phyloP scores from a whole-genome alignment of 352 stramenopile species.

The Halophytophthora polymorphica region DNA sequence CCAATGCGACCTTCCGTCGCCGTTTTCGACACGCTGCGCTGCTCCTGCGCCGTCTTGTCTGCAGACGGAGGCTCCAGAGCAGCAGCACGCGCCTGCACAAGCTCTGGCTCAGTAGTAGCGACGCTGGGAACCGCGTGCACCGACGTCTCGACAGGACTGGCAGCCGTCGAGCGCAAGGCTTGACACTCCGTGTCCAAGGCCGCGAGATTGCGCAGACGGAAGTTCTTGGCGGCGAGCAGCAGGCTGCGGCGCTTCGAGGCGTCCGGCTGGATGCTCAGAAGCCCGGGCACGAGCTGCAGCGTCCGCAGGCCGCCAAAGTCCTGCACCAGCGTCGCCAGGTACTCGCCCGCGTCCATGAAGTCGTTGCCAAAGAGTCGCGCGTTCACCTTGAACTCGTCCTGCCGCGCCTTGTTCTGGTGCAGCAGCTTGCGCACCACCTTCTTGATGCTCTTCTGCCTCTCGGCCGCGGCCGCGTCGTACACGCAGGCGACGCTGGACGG shows the following conservation, averaged over 20 bases:
- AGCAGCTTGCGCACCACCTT: slow-evolving; percentile 69
- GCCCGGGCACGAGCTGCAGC: slow-evolving; percentile 62
- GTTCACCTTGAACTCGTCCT: slow-evolving; percentile 85
- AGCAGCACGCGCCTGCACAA: no score
- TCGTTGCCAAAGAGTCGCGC: slow-evolving; percentile 72
- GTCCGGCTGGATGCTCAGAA: slow-evolving; percentile 63
- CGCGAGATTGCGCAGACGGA: slow-evolving; percentile 39
- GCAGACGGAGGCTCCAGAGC: no score
- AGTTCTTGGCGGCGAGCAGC: slow-evolving; percentile 49
- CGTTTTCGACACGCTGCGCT: no score
- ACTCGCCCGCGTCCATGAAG: slow-evolving; percentile 74
- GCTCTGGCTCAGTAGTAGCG: no score
- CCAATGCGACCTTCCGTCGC: no score
- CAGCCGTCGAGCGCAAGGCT: slow-evolving; percentile 5
- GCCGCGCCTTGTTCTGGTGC: slow-evolving; percentile 45
- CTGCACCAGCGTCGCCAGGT: slow-evolving; percentile 59
- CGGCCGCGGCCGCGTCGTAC: slow-evolving; percentile 52
- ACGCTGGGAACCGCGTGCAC: neutral
- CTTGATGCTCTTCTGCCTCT: slow-evolving; percentile 75
- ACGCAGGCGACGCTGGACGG: slow-evolving; percentile 54
- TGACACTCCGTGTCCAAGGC: slow-evolving; percentile 35
- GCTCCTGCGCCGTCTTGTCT: no score
- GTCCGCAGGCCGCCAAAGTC: slow-evolving; percentile 55
- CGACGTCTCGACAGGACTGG: neutral
- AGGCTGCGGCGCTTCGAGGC: slow-evolving; percentile 52